A percentile compares a stretch with the other conserved stretches of the same genome.
phyloP scores from a whole-genome alignment of 2,329 filamentous ascomycete genomes.

The Fusarium praegraminearum region DNA sequence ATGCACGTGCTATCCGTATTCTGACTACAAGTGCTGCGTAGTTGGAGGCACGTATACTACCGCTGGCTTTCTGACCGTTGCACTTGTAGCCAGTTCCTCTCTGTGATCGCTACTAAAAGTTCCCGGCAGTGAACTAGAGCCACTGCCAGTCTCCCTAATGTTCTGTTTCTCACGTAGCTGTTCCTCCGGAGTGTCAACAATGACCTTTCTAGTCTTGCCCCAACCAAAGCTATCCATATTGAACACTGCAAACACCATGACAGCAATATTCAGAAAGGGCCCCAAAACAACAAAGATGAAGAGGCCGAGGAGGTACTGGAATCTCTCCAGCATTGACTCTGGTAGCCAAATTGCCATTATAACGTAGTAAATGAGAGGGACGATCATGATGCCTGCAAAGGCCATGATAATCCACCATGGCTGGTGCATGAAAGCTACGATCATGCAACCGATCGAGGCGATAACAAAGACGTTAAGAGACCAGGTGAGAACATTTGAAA shows the following conservation, averaged over 20 bases:
- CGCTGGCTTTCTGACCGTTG: constrained; percentile 4
- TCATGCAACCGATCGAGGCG: constrained; percentile 46
- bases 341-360: constrained; percentile 44
- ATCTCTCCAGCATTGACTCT: constrained; percentile 37
- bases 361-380: constrained; percentile 43
- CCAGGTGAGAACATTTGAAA: constrained; percentile 45
- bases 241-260: constrained; percentile 46
- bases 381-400: constrained; percentile 45
- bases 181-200: constrained; percentile 21
- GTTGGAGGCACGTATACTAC: constrained; percentile 22
- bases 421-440: constrained; percentile 46
- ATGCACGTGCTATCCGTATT: neutral
- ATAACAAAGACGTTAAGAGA: constrained; percentile 46
- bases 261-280: constrained; percentile 44
- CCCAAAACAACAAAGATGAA: constrained; percentile 41
- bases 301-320: constrained; percentile 40
- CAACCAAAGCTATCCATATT: constrained; percentile 48
- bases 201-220: constrained; percentile 45
- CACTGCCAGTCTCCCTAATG: neutral
- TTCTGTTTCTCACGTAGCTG: constrained; percentile 15
- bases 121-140: neutral
- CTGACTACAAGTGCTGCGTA: neutral
- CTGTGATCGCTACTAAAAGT: neutral
- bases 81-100: constrained; percentile 2
- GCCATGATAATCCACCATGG: constrained; percentile 45